Percentiles rank a stretch among this genome's conserved stretches.
phyloP scores from a whole-genome alignment of 164 flowering plant genomes.

The Chimonanthus salicifolius region DNA sequence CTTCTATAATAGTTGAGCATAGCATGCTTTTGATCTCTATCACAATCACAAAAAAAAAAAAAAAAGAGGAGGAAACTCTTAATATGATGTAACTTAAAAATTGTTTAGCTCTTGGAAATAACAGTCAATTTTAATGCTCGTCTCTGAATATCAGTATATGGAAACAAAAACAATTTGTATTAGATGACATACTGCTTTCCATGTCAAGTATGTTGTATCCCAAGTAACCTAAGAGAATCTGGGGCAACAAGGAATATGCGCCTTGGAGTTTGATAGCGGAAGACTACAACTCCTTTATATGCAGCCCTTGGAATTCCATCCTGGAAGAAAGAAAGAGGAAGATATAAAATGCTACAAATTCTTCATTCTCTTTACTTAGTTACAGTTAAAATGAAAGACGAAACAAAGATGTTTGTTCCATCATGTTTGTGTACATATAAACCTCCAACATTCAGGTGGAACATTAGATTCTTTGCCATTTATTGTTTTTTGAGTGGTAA shows the following conservation, averaged over 20 bases:
- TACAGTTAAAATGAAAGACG: background rate
- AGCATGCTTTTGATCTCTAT: background rate
- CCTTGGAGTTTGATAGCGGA: constrained; percentile 55
- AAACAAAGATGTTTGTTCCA: too few species aligned
- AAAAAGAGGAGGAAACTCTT: background rate
- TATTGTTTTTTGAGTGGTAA: too few species aligned
- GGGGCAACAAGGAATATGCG: constrained; percentile 86
- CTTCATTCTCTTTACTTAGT: background rate
- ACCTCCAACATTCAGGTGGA: too few species aligned
- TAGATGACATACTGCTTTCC: constrained; percentile 18
- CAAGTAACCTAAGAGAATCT: constrained; percentile 69
- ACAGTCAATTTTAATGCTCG: background rate
- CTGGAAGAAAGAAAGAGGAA: constrained; percentile 25
- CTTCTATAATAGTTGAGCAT: background rate
- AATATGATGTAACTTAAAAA: background rate
- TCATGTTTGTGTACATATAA: too few species aligned
- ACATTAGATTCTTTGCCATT: too few species aligned
- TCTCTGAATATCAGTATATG: background rate
- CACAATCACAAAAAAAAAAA: background rate
- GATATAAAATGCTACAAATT: background rate
- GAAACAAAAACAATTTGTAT: background rate
- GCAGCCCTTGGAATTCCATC: constrained; percentile 94
- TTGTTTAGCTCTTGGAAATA: background rate
- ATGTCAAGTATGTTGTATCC: constrained; percentile 39
- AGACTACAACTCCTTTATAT: constrained; percentile 89